These are phyloP conservation scores for Calendula officinalis DNA, from an alignment of 129 eudicot species.

Conservation along the genomic window DNA sequence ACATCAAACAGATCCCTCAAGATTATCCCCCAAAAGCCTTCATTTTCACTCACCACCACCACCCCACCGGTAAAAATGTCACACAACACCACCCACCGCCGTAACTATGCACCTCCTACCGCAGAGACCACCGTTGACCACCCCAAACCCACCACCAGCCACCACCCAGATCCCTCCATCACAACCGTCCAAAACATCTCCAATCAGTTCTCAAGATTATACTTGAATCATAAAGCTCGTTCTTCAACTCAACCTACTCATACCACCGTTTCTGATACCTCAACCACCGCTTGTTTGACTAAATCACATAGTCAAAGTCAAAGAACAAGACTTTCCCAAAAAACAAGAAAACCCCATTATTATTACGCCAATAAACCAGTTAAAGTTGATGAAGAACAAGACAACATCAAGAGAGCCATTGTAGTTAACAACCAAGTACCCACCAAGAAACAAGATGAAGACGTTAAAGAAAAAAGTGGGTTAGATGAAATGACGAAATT, in stretches of 20 bases:
- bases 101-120: constrained; percentile 17
- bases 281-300: constrained; percentile 36
- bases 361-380: constrained; percentile 31
- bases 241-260: constrained; percentile 39
- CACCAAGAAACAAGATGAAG: constrained; percentile 3
- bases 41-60: constrained; percentile 10
- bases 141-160: constrained; percentile 4
- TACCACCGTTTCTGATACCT: constrained; percentile 9
- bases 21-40: background rate
- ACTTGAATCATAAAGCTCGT: constrained; percentile 53
- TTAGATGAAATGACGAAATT: constrained; percentile 29
- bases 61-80: constrained; percentile 8
- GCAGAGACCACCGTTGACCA: constrained; percentile 21
- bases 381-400: constrained; percentile 16
- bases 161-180: constrained; percentile 36
- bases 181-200: constrained; percentile 64
- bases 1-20: constrained; percentile 13
- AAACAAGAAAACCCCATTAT: constrained; percentile 29
- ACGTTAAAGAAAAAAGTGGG: constrained; percentile 20
- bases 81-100: constrained; percentile 22
- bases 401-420: constrained; percentile 41
- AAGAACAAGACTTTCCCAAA: constrained; percentile 16
- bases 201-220: constrained; percentile 65
- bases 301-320: constrained; percentile 54
- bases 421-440: constrained; percentile 23